Conservation (phyloP, 257 asterid species). For the Phtheirospermum japonicum region DNA sequence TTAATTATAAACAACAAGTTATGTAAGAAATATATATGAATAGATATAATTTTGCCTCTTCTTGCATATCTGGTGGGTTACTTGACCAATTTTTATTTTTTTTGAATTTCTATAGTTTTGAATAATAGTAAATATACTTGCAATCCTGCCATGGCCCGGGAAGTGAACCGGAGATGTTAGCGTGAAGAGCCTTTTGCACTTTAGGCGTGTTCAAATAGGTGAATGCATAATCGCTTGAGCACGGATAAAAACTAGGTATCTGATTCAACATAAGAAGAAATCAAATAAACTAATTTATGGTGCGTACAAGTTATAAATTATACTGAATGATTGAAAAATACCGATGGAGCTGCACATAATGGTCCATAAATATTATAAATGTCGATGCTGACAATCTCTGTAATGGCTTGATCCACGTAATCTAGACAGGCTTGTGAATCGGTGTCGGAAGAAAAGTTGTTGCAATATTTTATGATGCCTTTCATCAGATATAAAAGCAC, state of each 20-base stretch:
- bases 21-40: too few species aligned
- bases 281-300: neutral
- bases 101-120: too few species aligned
- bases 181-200: conserved; percentile 58
- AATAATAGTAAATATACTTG: conserved; percentile 50
- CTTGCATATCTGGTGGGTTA: too few species aligned
- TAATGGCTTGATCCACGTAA: conserved; percentile 17
- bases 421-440: neutral
- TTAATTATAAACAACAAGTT: too few species aligned
- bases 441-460: conserved; percentile 36
- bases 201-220: conserved; percentile 42
- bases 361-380: conserved; percentile 46
- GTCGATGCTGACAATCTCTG: conserved; percentile 26
- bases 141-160: conserved; percentile 45
- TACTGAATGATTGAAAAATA: too few species aligned
- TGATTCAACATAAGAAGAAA: too few species aligned
- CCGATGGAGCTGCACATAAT: conserved; percentile 42
- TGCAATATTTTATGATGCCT: conserved; percentile 40
- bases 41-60: too few species aligned
- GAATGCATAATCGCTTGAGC: conserved; percentile 35
- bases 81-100: too few species aligned
- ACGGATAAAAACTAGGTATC: conserved; percentile 54
- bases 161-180: conserved; percentile 35
- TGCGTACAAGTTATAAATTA: too few species aligned
- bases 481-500: conserved; percentile 66